Evolutionary conservation across 768 basidiomycete species (phyloP).

Genomic region (Leccinum variicolor): DNA sequence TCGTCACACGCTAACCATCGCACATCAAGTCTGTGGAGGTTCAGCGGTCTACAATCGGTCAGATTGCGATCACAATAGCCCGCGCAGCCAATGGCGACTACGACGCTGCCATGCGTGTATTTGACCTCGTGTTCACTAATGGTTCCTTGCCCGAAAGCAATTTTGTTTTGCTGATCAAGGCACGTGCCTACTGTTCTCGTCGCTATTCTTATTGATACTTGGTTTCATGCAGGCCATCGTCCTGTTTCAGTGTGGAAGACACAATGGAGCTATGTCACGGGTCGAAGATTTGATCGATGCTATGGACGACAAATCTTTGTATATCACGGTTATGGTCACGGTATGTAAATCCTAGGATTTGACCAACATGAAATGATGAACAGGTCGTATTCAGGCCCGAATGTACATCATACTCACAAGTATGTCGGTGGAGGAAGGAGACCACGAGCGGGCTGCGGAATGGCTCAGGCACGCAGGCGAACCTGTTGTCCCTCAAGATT

Average conservation of each 20-base stretch:
- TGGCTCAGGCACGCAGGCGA: too few species aligned
- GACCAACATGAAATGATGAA: too few species aligned
- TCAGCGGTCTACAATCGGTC: constrained; percentile 5
- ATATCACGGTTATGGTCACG: background rate
- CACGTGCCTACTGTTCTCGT: fast-evolving
- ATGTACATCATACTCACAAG: too few species aligned
- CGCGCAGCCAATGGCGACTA: background rate
- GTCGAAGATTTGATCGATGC: background rate
- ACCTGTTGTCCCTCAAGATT: too few species aligned
- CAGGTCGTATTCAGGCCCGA: too few species aligned
- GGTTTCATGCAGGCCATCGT: constrained; percentile 1
- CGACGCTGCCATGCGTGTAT: background rate
- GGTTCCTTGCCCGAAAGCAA: background rate
- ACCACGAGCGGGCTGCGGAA: too few species aligned
- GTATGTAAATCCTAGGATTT: background rate
- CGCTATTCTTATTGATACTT: background rate
- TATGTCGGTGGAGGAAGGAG: too few species aligned
- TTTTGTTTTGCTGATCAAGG: constrained; percentile 14
- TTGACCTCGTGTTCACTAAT: constrained; percentile 10
- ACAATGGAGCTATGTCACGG: background rate
- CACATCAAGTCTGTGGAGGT: constrained; percentile 1
- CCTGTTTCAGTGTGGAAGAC: constrained; percentile 5
- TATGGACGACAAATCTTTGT: background rate
- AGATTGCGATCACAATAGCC: constrained; percentile 7
- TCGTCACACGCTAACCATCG: background rate